A percentile compares a stretch with the other conserved stretches of the same genome.
These are phyloP conservation scores for Apocynum venetum DNA, from an alignment of 257 asterid species.

Conservation along the genomic window DNA sequence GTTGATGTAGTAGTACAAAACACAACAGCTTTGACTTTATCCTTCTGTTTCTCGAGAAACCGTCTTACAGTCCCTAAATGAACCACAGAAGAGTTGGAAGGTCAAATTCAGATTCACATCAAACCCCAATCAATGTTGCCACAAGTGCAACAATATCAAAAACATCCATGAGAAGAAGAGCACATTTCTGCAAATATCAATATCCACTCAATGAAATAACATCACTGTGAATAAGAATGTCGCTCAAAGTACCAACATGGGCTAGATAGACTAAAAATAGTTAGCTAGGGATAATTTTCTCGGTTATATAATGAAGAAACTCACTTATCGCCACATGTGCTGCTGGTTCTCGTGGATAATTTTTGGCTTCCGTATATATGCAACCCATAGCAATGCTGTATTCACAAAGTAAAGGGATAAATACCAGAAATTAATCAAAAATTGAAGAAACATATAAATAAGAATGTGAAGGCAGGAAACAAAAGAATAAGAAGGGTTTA, in stretches of 20 bases:
- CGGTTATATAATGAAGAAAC: slow-evolving; percentile 12
- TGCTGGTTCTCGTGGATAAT: slow-evolving; percentile 98
- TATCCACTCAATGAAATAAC: neutral
- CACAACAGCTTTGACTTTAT: slow-evolving; percentile 68
- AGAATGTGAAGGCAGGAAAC: slow-evolving; percentile 14
- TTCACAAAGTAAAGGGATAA: slow-evolving; percentile 15
- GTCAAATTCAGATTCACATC: neutral
- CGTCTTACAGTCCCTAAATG: slow-evolving; percentile 87
- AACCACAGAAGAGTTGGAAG: slow-evolving; percentile 18
- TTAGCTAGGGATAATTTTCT: neutral
- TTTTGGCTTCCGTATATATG: slow-evolving; percentile 89
- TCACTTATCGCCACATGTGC: slow-evolving; percentile 97
- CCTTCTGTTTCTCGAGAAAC: slow-evolving; percentile 89
- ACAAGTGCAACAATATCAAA: slow-evolving; percentile 3
- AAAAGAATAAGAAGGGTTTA: neutral
- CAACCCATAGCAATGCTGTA: slow-evolving; percentile 97
- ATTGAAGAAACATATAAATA: slow-evolving; percentile 15
- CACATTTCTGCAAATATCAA: neutral
- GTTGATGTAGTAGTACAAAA: slow-evolving; percentile 76
- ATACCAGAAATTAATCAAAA: slow-evolving; percentile 5
- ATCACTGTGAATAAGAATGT: neutral
- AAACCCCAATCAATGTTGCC: neutral
- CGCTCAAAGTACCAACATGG: neutral
- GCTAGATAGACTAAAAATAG: neutral
- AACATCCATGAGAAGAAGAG: neutral